Percentiles rank a stretch among this genome's conserved stretches.
phyloP scores from a whole-genome alignment of 2,329 filamentous ascomycete genomes.

The Exophiala dermatitidis region DNA sequence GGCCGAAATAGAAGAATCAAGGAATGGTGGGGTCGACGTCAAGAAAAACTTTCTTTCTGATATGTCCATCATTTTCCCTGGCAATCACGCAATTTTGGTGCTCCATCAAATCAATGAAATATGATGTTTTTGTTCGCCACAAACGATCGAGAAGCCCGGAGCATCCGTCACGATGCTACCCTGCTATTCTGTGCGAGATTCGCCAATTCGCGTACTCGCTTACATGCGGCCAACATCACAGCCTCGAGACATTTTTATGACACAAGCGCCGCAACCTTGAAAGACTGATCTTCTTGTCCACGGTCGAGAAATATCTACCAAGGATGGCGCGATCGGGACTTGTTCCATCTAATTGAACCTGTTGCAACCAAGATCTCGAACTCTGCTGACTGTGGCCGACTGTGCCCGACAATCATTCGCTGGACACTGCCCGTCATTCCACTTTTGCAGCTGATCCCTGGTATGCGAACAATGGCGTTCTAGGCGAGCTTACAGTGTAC shows the following conservation, averaged over 20 bases:
- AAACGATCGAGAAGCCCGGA: neutral
- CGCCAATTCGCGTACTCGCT: no score
- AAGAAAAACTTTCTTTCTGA: neutral
- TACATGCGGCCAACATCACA: no score
- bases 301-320: slow-evolving; percentile 11
- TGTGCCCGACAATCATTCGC: neutral
- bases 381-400: neutral
- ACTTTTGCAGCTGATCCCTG: neutral
- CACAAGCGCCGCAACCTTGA: slow-evolving; percentile 12
- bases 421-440: neutral
- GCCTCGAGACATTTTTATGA: slow-evolving; percentile 11
- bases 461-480: neutral
- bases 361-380: neutral
- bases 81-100: slow-evolving; percentile 6
- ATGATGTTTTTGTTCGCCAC: neutral
- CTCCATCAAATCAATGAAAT: neutral
- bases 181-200: neutral
- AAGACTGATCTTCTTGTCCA: neutral
- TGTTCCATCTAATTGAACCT: neutral
- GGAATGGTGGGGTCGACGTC: no score
- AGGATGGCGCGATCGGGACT: slow-evolving; percentile 14
- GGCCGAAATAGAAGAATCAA: neutral
- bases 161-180: neutral
- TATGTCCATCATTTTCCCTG: slow-evolving; percentile 5
- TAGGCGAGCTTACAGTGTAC: neutral